These are phyloP conservation scores for Biscogniauxia mediterranea DNA, from an alignment of 2,329 filamentous ascomycete species.

Conservation along the genomic window DNA sequence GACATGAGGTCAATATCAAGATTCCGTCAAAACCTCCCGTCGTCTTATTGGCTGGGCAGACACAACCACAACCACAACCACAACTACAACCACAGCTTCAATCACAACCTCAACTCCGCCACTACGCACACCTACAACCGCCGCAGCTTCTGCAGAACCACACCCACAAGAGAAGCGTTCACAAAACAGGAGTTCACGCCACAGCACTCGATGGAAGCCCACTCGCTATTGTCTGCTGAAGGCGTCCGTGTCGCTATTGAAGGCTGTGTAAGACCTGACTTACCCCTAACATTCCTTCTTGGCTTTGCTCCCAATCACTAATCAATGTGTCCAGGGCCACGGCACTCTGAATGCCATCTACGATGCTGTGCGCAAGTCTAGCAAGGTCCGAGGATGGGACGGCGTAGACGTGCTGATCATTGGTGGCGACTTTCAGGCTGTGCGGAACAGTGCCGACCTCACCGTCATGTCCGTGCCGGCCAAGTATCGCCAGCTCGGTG, in stretches of 20 bases:
- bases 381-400: conserved; percentile 71
- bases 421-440: conserved; percentile 92
- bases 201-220: too few species aligned
- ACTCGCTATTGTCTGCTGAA: not conserved
- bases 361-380: conserved; percentile 68
- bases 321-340: conserved; percentile 65
- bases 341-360: conserved; percentile 92
- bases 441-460: conserved; percentile 84
- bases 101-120: too few species aligned
- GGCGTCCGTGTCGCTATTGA: conserved; percentile 78
- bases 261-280: conserved; percentile 66
- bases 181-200: conserved; percentile 1
- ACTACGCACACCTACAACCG: too few species aligned
- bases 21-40: not conserved
- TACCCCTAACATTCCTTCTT: not conserved
- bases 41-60: not conserved
- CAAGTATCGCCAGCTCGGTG: conserved; percentile 85
- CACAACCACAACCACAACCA: not conserved
- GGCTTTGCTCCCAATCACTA: not conserved
- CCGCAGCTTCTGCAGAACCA: not conserved
- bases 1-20: not conserved
- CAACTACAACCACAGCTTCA: not conserved
- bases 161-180: not conserved
- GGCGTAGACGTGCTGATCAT: conserved; percentile 89
- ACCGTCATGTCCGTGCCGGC: conserved; percentile 84